Evolutionary conservation across 2,329 filamentous ascomycete species (phyloP).

Genomic region (Lasiodiplodia theobromae): DNA sequence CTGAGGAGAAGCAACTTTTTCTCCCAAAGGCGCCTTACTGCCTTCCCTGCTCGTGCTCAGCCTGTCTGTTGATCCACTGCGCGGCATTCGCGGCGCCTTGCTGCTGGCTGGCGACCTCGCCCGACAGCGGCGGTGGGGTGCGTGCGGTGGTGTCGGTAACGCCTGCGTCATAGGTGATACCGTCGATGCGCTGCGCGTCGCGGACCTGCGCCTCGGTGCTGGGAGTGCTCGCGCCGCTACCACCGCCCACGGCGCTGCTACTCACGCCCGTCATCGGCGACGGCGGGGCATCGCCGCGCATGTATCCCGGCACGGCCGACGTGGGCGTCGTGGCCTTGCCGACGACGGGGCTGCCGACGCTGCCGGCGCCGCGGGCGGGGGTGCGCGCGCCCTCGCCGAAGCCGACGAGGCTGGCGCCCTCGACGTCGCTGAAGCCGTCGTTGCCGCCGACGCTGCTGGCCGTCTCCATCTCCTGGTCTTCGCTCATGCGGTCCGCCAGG

Average conservation of each 20-base stretch:
- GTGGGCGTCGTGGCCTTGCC: slow-evolving; percentile 49
- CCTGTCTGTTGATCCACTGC: slow-evolving; percentile 26
- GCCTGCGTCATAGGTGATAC: slow-evolving; percentile 53
- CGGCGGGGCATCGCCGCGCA: slow-evolving; percentile 20
- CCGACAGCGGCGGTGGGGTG: slow-evolving; percentile 37
- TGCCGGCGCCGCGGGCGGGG: slow-evolving; percentile 63
- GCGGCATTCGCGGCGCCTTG: slow-evolving; percentile 25
- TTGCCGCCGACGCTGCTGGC: slow-evolving; percentile 72
- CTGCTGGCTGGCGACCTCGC: slow-evolving; percentile 5
- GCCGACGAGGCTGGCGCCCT: slow-evolving; percentile 84
- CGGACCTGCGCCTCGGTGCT: slow-evolving; percentile 46
- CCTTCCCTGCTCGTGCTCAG: slow-evolving; percentile 15
- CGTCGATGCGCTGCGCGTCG: slow-evolving; percentile 54
- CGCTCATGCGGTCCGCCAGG: slow-evolving; percentile 70
- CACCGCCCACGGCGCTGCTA: slow-evolving; percentile 31
- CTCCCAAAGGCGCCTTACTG: not conserved
- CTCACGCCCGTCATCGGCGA: slow-evolving; percentile 44
- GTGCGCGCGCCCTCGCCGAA: slow-evolving; percentile 85
- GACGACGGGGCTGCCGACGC: slow-evolving; percentile 79
- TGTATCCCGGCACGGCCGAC: slow-evolving; percentile 17
- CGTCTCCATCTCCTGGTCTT: slow-evolving; percentile 65
- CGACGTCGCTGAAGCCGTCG: slow-evolving; percentile 80
- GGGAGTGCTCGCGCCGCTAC: slow-evolving; percentile 40
- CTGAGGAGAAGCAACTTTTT: too few relatives aligned
- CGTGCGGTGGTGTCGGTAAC: slow-evolving; percentile 50